Evolutionary conservation across 148 eudicot genomes (phyloP).

Genomic region (Fagopyrum esculentum): DNA sequence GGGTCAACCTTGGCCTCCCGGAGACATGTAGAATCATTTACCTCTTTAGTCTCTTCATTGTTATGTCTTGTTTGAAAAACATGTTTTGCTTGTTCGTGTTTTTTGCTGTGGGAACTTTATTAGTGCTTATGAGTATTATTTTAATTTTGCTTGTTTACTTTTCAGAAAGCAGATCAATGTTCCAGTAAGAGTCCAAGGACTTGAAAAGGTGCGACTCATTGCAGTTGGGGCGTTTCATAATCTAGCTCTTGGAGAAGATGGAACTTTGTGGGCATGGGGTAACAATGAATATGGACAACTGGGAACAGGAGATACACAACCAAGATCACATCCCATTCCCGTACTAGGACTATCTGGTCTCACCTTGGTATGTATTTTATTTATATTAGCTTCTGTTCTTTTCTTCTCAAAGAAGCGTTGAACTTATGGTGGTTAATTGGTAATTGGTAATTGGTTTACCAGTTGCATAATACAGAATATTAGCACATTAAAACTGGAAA

Average conservation of each 20-base stretch:
- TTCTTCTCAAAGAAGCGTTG: not conserved
- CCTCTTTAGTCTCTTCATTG: not conserved
- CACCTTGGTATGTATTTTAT: conserved; percentile 42
- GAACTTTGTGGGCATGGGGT: conserved; percentile 91
- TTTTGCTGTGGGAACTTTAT: not conserved
- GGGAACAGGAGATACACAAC: conserved; percentile 99
- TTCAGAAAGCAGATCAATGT: conserved; percentile 88
- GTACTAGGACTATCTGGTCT: conserved; percentile 86
- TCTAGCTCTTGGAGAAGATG: conserved; percentile 89
- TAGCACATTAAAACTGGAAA: not conserved
- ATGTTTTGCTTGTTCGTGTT: not conserved
- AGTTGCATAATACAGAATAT: not conserved
- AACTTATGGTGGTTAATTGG: not conserved
- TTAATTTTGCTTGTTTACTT: conserved; percentile 5
- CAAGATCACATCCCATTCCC: conserved; percentile 86
- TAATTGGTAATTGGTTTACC: not conserved
- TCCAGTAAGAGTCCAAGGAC: conserved; percentile 92
- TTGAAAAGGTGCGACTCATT: conserved; percentile 68
- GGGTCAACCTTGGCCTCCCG: conserved; percentile 99
- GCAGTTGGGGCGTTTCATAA: conserved; percentile 99
- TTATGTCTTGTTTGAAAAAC: not conserved
- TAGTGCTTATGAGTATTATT: not conserved
- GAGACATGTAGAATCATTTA: conserved; percentile 63
- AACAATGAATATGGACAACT: conserved; percentile 98
- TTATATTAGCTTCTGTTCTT: not conserved